Conservation (phyloP, 129 eudicot species). For the Chrysanthemum lavandulifolium region DNA sequence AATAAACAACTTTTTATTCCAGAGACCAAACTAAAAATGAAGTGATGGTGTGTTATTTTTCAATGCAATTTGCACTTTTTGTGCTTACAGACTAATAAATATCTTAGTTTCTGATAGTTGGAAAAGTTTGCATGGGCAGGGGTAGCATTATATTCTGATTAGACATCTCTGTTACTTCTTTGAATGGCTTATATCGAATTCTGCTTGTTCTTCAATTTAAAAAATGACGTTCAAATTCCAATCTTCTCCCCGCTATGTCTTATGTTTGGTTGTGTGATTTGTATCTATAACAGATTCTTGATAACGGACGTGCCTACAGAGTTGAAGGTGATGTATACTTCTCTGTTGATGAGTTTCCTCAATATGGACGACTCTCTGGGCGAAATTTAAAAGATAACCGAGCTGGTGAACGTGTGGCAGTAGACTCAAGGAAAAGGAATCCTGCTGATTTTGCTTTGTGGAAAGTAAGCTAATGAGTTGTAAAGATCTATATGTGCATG, state of each 20-base stretch:
- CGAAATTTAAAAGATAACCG: constrained; percentile 89
- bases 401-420: constrained; percentile 94
- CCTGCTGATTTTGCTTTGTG: constrained; percentile 99
- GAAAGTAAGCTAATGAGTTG: constrained; percentile 57
- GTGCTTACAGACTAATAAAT: not conserved
- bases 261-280: constrained; percentile 2
- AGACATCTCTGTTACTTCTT: not conserved
- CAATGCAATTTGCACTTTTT: not conserved
- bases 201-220: not conserved
- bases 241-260: not conserved
- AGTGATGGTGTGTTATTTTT: not conserved
- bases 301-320: constrained; percentile 75
- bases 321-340: constrained; percentile 85
- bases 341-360: constrained; percentile 75
- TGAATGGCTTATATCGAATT: not conserved
- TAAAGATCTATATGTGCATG: not conserved
- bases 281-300: constrained; percentile 60
- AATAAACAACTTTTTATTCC: not conserved
- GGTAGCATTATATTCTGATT: not conserved
- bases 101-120: not conserved
- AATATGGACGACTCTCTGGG: constrained; percentile 86
- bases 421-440: constrained; percentile 82
- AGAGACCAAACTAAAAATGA: constrained; percentile 5
- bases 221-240: not conserved
- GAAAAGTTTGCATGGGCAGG: not conserved